Evolutionary conservation across 2,329 filamentous ascomycete genomes (phyloP).

Genomic region (Clonostachys rosea): DNA sequence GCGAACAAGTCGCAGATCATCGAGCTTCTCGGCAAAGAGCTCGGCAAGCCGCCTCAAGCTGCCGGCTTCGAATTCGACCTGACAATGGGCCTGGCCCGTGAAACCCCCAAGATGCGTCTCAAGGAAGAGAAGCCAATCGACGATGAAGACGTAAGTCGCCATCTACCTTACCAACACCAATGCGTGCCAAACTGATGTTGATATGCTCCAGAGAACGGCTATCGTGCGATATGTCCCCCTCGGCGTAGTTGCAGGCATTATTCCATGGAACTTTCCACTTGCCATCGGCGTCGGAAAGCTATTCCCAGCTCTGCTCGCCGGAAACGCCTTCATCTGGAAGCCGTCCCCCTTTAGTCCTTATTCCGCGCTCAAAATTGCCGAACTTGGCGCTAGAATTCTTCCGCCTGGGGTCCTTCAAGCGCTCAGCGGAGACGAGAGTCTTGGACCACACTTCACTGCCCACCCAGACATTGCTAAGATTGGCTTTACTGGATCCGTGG

Average conservation of each 20-base stretch:
- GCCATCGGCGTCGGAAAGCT: constrained; percentile 47
- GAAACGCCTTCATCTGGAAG: constrained; percentile 51
- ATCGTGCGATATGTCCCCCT: constrained; percentile 38
- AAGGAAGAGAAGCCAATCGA: not conserved
- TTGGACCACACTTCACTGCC: constrained; percentile 54
- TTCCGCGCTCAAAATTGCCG: constrained; percentile 50
- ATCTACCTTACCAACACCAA: too few species aligned
- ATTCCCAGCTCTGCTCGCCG: constrained; percentile 49
- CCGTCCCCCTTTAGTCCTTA: constrained; percentile 56
- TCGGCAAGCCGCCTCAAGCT: not conserved
- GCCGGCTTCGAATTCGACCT: not conserved
- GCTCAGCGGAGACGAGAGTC: constrained; percentile 53
- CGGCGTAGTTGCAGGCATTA: constrained; percentile 52
- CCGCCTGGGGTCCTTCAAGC: constrained; percentile 59
- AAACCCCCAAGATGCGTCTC: too few species aligned
- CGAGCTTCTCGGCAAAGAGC: not conserved
- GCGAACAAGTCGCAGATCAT: not conserved
- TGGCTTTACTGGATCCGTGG: constrained; percentile 57
- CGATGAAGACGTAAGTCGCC: not conserved
- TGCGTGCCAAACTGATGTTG: not conserved
- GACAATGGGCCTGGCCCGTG: too few species aligned
- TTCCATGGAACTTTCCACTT: constrained; percentile 56
- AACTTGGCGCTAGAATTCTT: constrained; percentile 52
- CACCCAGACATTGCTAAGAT: constrained; percentile 59
- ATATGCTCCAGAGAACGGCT: constrained; percentile 6